phyloP scores from a whole-genome alignment of 2,329 filamentous ascomycete species.

The Paraphoma chrysanthemicola region DNA sequence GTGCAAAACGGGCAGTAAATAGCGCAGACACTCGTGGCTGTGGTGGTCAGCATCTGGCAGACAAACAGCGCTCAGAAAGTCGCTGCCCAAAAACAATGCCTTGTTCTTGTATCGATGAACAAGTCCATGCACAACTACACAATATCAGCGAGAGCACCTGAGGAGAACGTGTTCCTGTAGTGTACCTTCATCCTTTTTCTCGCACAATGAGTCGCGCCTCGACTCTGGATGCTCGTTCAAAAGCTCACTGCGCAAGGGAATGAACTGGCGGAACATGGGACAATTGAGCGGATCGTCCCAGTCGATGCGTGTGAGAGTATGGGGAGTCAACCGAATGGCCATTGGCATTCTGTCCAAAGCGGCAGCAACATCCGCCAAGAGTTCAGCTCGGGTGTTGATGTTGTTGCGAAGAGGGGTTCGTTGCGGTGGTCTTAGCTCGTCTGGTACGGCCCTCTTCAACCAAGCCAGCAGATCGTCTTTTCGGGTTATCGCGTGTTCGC shows the following conservation, averaged over 20 bases:
- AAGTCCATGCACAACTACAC: not conserved
- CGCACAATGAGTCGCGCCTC: conserved; percentile 62
- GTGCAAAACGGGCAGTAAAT: conserved; percentile 69
- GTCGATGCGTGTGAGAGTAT: not conserved
- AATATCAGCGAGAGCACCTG: not conserved
- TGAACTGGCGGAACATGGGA: conserved; percentile 65
- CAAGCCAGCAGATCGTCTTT: not conserved
- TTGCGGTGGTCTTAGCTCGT: not conserved
- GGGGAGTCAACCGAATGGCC: not conserved
- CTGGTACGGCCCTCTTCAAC: not conserved
- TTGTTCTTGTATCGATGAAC: not conserved
- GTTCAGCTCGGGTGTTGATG: not conserved
- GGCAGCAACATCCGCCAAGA: not conserved
- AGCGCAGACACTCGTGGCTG: conserved; percentile 64
- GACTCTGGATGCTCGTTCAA: conserved; percentile 60
- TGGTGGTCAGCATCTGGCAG: not conserved
- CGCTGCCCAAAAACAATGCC: not conserved
- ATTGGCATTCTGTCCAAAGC: not conserved
- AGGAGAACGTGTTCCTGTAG: not conserved
- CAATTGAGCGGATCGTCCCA: conserved; percentile 56
- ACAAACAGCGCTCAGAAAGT: no score
- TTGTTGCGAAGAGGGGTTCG: not conserved
- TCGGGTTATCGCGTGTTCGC: not conserved
- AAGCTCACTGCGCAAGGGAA: conserved; percentile 61
- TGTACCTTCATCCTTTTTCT: conserved; percentile 52